These are phyloP conservation scores for Phytophthora sansomeana DNA, from an alignment of 352 stramenopile genomes.

Conservation along the genomic window DNA sequence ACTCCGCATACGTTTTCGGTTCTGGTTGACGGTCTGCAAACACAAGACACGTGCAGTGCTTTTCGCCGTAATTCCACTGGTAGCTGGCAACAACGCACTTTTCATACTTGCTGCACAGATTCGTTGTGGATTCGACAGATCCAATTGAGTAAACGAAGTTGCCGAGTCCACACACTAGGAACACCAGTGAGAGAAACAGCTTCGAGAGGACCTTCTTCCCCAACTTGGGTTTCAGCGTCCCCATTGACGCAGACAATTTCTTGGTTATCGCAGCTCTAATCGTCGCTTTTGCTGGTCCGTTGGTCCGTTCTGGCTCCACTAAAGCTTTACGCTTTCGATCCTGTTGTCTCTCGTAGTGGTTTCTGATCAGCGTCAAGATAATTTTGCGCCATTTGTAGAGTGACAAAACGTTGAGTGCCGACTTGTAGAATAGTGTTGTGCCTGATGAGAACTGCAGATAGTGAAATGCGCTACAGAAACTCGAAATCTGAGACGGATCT, in stretches of 20 bases:
- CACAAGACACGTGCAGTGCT: conserved; percentile 47
- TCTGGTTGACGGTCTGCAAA: conserved; percentile 46
- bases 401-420: conserved; percentile 43
- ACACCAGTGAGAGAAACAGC: conserved; percentile 43
- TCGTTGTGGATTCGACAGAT: conserved; percentile 35
- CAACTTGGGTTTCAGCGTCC: conserved; percentile 11
- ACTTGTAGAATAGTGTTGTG: conserved; percentile 45
- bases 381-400: conserved; percentile 63
- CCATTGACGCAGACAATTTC: not conserved
- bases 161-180: conserved; percentile 30
- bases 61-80: conserved; percentile 46
- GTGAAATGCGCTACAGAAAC: conserved; percentile 48
- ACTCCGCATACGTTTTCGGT: conserved; percentile 46
- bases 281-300: not conserved
- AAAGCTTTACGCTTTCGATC: conserved; percentile 18
- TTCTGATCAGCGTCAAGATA: conserved; percentile 44
- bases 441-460: conserved; percentile 41
- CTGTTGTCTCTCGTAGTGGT: conserved; percentile 27
- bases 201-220: conserved; percentile 28
- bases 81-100: conserved; percentile 53
- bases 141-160: conserved; percentile 44
- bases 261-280: conserved; percentile 18
- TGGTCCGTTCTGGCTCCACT: conserved; percentile 5
- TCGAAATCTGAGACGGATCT: conserved; percentile 44
- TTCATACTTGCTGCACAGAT: conserved; percentile 40